phyloP scores from a whole-genome alignment of 108 stramenopile species.

The Nannochloropsis gaditana region DNA sequence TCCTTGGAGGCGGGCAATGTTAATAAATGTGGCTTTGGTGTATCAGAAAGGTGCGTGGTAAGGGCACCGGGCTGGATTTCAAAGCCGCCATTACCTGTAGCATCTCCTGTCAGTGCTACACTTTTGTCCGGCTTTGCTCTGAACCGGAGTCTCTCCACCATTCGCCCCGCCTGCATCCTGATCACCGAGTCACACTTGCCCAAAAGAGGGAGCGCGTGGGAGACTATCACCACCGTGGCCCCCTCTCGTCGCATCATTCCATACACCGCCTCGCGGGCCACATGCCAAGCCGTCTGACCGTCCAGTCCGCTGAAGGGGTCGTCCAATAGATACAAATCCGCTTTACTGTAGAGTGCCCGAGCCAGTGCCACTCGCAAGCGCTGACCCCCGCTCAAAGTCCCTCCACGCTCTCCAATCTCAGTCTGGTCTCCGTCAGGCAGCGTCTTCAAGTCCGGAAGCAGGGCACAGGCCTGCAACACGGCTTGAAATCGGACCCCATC shows the following conservation, averaged over 20 bases:
- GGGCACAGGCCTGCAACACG: constrained; percentile 67
- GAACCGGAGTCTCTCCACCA: not conserved
- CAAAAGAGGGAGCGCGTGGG: constrained; percentile 57
- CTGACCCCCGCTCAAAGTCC: constrained; percentile 86
- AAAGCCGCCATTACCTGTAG: not conserved
- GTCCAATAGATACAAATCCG: constrained; percentile 80
- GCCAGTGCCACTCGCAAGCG: constrained; percentile 84
- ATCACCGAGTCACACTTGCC: not conserved
- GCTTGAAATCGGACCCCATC: constrained; percentile 55
- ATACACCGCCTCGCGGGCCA: constrained; percentile 77
- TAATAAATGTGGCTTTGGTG: not conserved
- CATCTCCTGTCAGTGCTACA: not conserved
- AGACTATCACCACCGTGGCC: constrained; percentile 72
- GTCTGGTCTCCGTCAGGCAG: constrained; percentile 76
- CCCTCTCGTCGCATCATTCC: constrained; percentile 56
- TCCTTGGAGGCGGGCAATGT: not conserved
- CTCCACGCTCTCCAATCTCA: constrained; percentile 89
- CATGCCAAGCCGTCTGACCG: constrained; percentile 78
- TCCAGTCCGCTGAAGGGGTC: constrained; percentile 86
- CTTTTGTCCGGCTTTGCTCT: not conserved
- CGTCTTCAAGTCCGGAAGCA: constrained; percentile 70
- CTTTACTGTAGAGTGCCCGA: constrained; percentile 73
- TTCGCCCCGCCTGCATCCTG: not conserved
- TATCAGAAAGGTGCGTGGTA: not conserved
- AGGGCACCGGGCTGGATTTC: not conserved